Evolutionary conservation across 305 asterid species (phyloP).

Genomic region (Euphrasia arctica): DNA sequence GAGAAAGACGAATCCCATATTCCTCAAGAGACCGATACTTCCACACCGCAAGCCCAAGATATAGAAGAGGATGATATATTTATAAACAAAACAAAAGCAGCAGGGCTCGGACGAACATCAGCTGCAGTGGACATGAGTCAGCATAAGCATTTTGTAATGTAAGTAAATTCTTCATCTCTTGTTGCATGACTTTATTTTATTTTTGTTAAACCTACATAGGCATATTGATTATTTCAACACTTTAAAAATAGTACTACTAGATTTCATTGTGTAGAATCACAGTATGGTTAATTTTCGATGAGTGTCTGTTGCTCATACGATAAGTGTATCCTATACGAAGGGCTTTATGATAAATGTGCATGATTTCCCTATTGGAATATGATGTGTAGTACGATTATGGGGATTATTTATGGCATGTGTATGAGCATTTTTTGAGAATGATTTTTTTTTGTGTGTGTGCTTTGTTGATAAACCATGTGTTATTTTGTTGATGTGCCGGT

Average conservation of each 20-base stretch:
- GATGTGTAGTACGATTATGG: neutral
- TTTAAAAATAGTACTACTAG: neutral
- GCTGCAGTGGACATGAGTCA: slow-evolving; percentile 62
- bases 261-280: slow-evolving; percentile 8
- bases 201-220: neutral
- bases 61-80: slow-evolving; percentile 42
- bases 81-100: slow-evolving; percentile 40
- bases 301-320: slow-evolving; percentile 6
- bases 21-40: slow-evolving; percentile 32
- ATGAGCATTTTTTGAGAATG: neutral
- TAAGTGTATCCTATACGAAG: slow-evolving; percentile 5
- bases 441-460: neutral
- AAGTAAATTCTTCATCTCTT: slow-evolving; percentile 41
- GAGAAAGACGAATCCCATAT: slow-evolving; percentile 38
- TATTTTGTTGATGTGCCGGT: neutral
- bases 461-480: neutral
- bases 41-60: slow-evolving; percentile 36
- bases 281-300: slow-evolving; percentile 9
- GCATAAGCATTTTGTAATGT: slow-evolving; percentile 88
- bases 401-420: slow-evolving; percentile 5
- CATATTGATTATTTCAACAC: slow-evolving; percentile 4
- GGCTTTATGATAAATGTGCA: slow-evolving; percentile 21
- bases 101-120: slow-evolving; percentile 57
- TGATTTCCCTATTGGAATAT: slow-evolving; percentile 15
- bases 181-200: neutral